A percentile compares a stretch with the other conserved stretches of the same genome.
These are phyloP conservation scores for Monosporascus sp. DNA, from an alignment of 2,329 filamentous ascomycete species.

Conservation along the genomic window DNA sequence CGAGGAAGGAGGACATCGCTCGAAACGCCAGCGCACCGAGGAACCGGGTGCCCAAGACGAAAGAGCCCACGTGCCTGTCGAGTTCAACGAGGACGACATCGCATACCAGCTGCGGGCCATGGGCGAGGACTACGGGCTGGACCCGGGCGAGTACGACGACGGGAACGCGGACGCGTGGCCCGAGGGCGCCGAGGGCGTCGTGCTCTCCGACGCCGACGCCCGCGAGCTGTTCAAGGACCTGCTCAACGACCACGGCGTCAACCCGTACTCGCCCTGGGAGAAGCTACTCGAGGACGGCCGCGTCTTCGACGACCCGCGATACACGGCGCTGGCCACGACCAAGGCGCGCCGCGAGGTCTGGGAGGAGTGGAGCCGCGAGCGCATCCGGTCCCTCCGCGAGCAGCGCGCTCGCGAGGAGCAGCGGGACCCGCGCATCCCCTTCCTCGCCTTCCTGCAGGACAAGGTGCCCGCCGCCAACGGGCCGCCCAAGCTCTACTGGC, in stretches of 20 bases:
- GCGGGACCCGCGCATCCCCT: slow-evolving; percentile 76
- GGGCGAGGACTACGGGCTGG: slow-evolving; percentile 77
- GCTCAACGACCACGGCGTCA: slow-evolving; percentile 75
- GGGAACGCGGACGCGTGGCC: slow-evolving; percentile 57
- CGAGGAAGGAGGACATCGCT: slow-evolving; percentile 40
- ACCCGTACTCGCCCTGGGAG: slow-evolving; percentile 88
- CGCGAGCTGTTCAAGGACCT: slow-evolving; percentile 77
- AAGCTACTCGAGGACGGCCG: slow-evolving; percentile 76
- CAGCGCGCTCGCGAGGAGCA: slow-evolving; percentile 70
- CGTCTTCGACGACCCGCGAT: slow-evolving; percentile 80
- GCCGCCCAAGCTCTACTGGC: slow-evolving; percentile 85
- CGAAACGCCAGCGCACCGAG: slow-evolving; percentile 44
- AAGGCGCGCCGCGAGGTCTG: slow-evolving; percentile 76
- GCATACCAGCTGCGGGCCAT: slow-evolving; percentile 86
- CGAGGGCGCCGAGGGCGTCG: slow-evolving; percentile 65
- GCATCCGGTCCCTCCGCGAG: slow-evolving; percentile 67
- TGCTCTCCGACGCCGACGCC: slow-evolving; percentile 70
- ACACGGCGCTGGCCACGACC: slow-evolving; percentile 77
- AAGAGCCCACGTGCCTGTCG: slow-evolving; percentile 46
- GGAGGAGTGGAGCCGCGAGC: slow-evolving; percentile 75
- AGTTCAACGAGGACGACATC: slow-evolving; percentile 93
- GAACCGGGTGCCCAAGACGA: slow-evolving; percentile 27
- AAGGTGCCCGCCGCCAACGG: slow-evolving; percentile 55
- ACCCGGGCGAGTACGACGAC: slow-evolving; percentile 70
- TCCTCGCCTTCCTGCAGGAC: slow-evolving; percentile 73